Base-by-base conservation (phyloP, 495 filamentous ascomycete species). In the Tetracladium marchalianum region DNA sequence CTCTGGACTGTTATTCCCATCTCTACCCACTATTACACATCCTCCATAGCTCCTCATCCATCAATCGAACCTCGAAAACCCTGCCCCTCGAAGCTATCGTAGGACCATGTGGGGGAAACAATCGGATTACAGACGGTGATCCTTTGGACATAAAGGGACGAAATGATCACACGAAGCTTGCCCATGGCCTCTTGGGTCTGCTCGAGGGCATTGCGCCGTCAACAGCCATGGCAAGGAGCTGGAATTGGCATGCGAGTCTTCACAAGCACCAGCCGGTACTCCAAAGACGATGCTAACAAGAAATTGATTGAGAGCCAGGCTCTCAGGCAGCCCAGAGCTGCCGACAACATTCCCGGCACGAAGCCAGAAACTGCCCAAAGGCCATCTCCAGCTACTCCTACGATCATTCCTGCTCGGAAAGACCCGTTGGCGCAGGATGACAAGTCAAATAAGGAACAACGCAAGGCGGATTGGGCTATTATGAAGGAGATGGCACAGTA, bases 401-500 rank as follows among this genome's bases (percentile, higher is more conserved):
- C 19, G 22, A 7, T 27, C 7, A 40, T 37, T 11, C 38, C 48
- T 5, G 36, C 41, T 11, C 43, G 48, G 24, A 51, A 56, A 33
- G 68, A 69, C 47, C 63, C 63, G 27, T 56, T 71, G 18, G 65
- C 62, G 18, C 43, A 71, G 22, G 71, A 71, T 35, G 50, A 58
- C 32, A 78, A 78, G 62, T 68, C 55, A 15, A 84, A 75, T 9
- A 85, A 88, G 55, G 89, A 95, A 62, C 92, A 97, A 66, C 76
- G 92, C 39, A 93, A 88, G 64, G 93, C 89, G 5, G 92, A 98
- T 52, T 97, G 93, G 92, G 88, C 87, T 6, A 98, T 98, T 39
- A 90, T 98, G 70, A 93, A 87, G 66, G 88, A 97, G 63, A 96
- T 98, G 90, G 78, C 84, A 36, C 81, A 77, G 45, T 98, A 98